A percentile compares a stretch with the other conserved stretches of the same genome.
Evolutionary conservation across 1,284 basidiomycete genomes (phyloP).

Genomic region (Moniliophthora roreri): DNA sequence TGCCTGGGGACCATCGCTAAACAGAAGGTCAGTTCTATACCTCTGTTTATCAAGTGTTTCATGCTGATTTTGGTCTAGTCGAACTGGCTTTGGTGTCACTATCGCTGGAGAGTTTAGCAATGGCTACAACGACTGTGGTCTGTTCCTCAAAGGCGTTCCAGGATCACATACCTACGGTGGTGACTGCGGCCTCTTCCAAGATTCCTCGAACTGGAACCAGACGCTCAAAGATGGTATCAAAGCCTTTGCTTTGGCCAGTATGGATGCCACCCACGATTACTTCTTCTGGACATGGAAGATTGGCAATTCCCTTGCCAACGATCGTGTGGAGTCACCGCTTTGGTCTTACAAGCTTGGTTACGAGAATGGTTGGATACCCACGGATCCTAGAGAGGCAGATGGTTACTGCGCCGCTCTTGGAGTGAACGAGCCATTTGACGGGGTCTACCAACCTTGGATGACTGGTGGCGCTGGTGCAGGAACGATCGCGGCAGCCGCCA

Average conservation of each 20-base stretch:
- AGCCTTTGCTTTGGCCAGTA: conserved; percentile 54
- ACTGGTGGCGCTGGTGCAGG: conserved; percentile 79
- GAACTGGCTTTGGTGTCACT: conserved; percentile 59
- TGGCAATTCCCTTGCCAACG: conserved; percentile 62
- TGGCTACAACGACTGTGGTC: conserved; percentile 66
- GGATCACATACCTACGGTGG: conserved; percentile 48
- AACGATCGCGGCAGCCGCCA: conserved; percentile 48
- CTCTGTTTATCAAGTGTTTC: background rate
- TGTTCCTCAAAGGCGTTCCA: conserved; percentile 63
- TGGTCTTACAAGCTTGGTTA: conserved; percentile 87
- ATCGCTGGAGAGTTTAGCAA: conserved; percentile 72
- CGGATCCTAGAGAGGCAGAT: conserved; percentile 66
- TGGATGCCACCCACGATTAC: conserved; percentile 58
- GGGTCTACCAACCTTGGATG: conserved; percentile 66
- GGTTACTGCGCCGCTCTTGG: conserved; percentile 68
- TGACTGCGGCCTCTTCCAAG: conserved; percentile 57
- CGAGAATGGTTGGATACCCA: conserved; percentile 77
- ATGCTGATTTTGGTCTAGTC: conserved; percentile 23
- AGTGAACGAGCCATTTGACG: conserved; percentile 48
- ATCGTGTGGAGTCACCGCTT: conserved; percentile 59
- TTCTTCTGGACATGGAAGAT: conserved; percentile 83
- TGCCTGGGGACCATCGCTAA: conserved; percentile 52
- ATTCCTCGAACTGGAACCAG: conserved; percentile 59
- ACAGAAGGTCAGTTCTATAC: conserved; percentile 38
- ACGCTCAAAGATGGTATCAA: conserved; percentile 57